Evolutionary conservation across 1,284 basidiomycete genomes (phyloP).

Genomic region (Xerocomus nothofagi): DNA sequence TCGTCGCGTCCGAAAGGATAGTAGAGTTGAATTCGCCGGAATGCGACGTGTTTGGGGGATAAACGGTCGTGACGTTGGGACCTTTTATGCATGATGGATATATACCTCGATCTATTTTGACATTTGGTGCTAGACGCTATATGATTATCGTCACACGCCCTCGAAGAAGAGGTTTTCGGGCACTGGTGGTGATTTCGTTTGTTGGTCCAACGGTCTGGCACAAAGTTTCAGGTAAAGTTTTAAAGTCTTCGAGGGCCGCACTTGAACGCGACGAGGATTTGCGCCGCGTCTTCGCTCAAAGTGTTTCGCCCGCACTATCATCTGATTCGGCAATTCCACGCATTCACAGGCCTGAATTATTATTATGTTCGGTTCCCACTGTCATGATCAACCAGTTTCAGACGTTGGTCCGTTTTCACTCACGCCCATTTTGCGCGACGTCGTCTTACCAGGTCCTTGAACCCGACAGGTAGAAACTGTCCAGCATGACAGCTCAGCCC

Average conservation of each 20-base stretch:
- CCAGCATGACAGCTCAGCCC: constrained; percentile 23
- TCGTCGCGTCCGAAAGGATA: constrained; percentile 15
- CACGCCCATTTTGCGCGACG: background rate
- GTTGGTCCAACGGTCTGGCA: too few relatives aligned
- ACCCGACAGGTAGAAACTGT: background rate
- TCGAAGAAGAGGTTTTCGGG: too few relatives aligned
- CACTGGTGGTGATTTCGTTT: too few relatives aligned
- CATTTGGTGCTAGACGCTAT: background rate
- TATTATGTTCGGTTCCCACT: too few relatives aligned
- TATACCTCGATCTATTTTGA: background rate
- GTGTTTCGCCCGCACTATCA: too few relatives aligned
- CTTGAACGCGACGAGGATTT: too few relatives aligned
- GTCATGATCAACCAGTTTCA: background rate
- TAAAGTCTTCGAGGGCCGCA: too few relatives aligned
- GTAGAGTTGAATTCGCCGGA: constrained; percentile 13
- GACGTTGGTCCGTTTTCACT: background rate
- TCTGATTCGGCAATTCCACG: background rate
- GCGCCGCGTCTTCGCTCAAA: too few relatives aligned
- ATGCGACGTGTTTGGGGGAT: constrained; percentile 11
- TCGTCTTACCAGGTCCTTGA: background rate
- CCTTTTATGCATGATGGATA: background rate
- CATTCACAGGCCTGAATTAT: background rate
- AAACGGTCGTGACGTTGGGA: background rate
- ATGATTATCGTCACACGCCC: too few relatives aligned
- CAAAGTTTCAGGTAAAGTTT: too few relatives aligned